Conservation (phyloP, 164 flowering plant genomes). For the Echeveria elegans region DNA sequence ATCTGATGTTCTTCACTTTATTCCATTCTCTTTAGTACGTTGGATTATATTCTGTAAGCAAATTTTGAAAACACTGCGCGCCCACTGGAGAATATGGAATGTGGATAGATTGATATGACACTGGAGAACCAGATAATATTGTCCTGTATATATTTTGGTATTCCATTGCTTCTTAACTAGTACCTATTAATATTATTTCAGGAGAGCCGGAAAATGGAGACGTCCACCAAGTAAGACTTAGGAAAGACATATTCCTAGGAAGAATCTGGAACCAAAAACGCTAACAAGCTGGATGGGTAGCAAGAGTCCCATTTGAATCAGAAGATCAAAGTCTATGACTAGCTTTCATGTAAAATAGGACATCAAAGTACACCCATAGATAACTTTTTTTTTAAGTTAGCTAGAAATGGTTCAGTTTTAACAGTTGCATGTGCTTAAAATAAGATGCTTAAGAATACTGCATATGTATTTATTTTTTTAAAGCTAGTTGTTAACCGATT, state of each 20-base stretch:
- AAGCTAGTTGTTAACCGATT: not conserved
- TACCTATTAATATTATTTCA: constrained; percentile 9
- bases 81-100: not conserved
- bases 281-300: not conserved
- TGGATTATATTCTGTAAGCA: not conserved
- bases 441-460: not conserved
- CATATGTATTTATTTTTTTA: not conserved
- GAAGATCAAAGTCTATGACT: not conserved
- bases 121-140: not conserved
- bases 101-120: not conserved
- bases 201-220: constrained; percentile 41
- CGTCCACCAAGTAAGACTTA: constrained; percentile 46
- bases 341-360: not conserved
- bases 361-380: not conserved
- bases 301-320: not conserved
- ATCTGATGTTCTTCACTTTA: not conserved
- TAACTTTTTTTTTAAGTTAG: too few species aligned
- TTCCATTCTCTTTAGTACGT: constrained; percentile 5
- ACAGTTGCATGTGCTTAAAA: too few species aligned
- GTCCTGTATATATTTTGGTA: not conserved
- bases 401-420: not conserved
- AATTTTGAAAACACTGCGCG: not conserved
- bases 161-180: not conserved
- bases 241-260: constrained; percentile 5
- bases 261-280: not conserved